Conservation (phyloP, 1,284 basidiomycete species). For the Phylloboletellus chloephorus region DNA sequence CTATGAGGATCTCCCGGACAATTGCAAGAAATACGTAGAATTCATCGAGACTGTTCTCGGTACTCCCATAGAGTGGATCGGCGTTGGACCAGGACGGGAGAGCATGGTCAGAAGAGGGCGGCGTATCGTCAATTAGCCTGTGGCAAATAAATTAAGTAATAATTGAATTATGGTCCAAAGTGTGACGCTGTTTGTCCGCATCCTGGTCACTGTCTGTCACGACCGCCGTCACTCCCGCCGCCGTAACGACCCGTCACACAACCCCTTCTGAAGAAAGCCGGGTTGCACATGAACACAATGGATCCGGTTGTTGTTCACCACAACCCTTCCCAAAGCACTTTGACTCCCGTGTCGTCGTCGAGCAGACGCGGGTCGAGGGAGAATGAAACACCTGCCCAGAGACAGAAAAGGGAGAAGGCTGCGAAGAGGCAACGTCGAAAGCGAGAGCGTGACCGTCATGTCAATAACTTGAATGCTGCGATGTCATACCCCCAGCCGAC, state of each 20-base stretch:
- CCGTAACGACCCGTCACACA: constrained; percentile 34
- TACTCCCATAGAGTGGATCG: constrained; percentile 89
- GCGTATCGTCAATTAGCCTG: constrained; percentile 21
- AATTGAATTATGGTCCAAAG: constrained; percentile 2
- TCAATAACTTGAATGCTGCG: constrained; percentile 38
- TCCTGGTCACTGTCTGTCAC: constrained; percentile 42
- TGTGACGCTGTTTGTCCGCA: constrained; percentile 32
- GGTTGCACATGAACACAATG: constrained; percentile 30
- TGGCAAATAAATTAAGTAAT: background rate
- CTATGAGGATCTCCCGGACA: constrained; percentile 81
- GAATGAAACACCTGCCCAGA: constrained; percentile 64
- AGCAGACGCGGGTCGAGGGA: constrained; percentile 56
- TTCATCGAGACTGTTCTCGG: constrained; percentile 82
- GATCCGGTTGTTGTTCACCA: constrained; percentile 33
- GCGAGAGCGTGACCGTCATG: constrained; percentile 63
- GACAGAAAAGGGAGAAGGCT: constrained; percentile 72
- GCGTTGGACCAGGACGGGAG: constrained; percentile 80
- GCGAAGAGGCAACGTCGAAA: constrained; percentile 74
- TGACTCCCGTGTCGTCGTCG: constrained; percentile 30
- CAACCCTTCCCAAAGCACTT: constrained; percentile 29
- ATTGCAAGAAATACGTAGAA: constrained; percentile 83
- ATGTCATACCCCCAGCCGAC: constrained; percentile 34
- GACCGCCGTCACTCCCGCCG: constrained; percentile 35
- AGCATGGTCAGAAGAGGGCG: constrained; percentile 57
- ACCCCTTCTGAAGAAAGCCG: constrained; percentile 16